Evolutionary conservation across 1,284 basidiomycete genomes (phyloP), one percentile per base, ranked within the genome.

Genomic region (Ceratobasidium sp.): DNA sequence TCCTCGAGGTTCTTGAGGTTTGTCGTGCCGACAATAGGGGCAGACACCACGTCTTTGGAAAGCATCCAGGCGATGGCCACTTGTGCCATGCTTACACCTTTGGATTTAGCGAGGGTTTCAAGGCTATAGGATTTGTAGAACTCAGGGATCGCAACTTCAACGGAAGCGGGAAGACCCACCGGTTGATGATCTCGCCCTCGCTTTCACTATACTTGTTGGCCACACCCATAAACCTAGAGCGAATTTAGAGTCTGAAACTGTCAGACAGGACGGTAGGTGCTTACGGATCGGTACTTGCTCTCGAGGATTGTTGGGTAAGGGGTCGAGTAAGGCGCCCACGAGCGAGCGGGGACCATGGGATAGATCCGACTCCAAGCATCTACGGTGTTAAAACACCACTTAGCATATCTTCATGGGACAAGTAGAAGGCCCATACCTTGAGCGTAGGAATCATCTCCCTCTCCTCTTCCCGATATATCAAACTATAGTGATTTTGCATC

Each of bases 401-500:
- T 29, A 46, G 72, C 66, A 78, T 54, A 56, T 79, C 39, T 75
- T 79, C 76, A 71, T 77, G 54, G 39, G 34, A 34, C 34, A 34
- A 34, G 14, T 16, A 34, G 8, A 34, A 34, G 2, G 8, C 34
- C 8, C 34, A 8, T 65, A 65, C 62, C 69, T 73, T 73, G 31
- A 73, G 49, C 13, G 78, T 77, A 16, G 77, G 78, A 58, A 81
- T 74, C 80, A 81, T 81, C 74, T 81, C 81, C 27, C 80, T 72
- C 76, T 81, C 80, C 56, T 81, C 80, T 66, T 81, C 80, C 22
- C 79, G 78, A 74, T 78, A 79, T 4, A 79, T 46, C 14, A 76
- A 48, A 54, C 76, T 77, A 65, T 77, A 76, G 46, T 78, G 77
- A 77, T 83, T 83, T 75, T 86, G 85, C 84, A 85, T 85, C 41